Evolutionary conservation across 768 basidiomycete species (phyloP), one percentile per base, ranked within the genome.

Genomic region (Hemileccinum impolitum): DNA sequence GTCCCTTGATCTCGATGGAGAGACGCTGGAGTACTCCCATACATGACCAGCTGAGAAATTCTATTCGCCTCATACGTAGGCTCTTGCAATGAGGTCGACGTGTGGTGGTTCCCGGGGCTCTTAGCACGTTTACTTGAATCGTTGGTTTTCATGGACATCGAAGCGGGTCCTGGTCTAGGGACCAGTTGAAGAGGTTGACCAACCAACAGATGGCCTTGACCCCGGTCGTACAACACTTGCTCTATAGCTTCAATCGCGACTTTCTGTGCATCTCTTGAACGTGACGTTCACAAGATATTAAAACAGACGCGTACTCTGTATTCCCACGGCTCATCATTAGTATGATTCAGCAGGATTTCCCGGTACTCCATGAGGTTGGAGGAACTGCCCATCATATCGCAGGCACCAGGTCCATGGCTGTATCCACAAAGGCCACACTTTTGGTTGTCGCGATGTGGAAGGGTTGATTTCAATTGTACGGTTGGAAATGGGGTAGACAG

Each of bases 191-290:
- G 71, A 36, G 87, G 85, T 61, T 90, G 86, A 1, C 80, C 82
- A 32, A 68, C 70, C 47, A 89, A 75, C 18, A 88, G 66, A 42
- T 75, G 61, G 2, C 77, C 62, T 36, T 82, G 73, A 3, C 85
- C 84, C 14, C 85, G 78, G 44, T 67, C 54, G 50, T 73, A 59
- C 13, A 92, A 70, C 3, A 80, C 74, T 50, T 81, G 73, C 49
- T 92, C 90, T 52, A 92, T 90, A 6, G 80, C 80, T 23, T 68
- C 66, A 43, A 92, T 78, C 12, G 90, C 89, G 38, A 75, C 79
- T 55, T 67, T 72, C 87, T 88, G 60, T 42, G 44, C 56, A 11
- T 45, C 47, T 42, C 23, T 42, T 46, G 51, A 59, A 48, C 40
- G 14, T 41, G 34, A 49, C 8, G 2, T 39, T 37, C 36, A 31